Evolutionary conservation across 2,329 filamentous ascomycete genomes (phyloP).

Genomic region (Aspergillus amoenus): DNA sequence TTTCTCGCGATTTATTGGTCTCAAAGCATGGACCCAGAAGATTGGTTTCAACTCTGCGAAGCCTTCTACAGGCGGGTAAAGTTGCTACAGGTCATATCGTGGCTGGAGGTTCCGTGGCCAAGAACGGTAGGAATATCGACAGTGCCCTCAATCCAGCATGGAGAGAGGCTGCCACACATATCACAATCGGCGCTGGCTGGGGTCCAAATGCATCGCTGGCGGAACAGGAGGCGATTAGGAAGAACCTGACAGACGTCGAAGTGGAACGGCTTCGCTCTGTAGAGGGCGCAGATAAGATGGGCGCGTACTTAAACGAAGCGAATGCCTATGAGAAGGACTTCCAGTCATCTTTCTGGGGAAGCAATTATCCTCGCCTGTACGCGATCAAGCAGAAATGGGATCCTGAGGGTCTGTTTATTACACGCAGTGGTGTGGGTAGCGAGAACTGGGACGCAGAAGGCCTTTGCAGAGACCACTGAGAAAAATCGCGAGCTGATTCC

Average conservation of each 20-base stretch:
- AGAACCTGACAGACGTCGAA: slow-evolving; percentile 17
- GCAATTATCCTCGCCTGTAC: slow-evolving; percentile 19
- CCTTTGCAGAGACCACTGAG: slow-evolving; percentile 1
- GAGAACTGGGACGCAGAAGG: slow-evolving; percentile 15
- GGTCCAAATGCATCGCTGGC: slow-evolving; percentile 3
- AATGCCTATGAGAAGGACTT: slow-evolving; percentile 15
- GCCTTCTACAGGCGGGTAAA: slow-evolving; percentile 15
- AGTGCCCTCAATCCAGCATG: slow-evolving; percentile 21
- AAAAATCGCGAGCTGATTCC: not conserved
- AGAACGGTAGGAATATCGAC: slow-evolving; percentile 3
- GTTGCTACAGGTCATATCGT: slow-evolving; percentile 31
- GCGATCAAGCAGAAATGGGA: slow-evolving; percentile 20
- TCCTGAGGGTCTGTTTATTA: slow-evolving; percentile 8
- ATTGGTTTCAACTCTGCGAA: slow-evolving; percentile 40
- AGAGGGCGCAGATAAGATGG: slow-evolving; percentile 22
- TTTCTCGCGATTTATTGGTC: slow-evolving; percentile 31
- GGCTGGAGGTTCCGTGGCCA: slow-evolving; percentile 38
- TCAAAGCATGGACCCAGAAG: slow-evolving; percentile 21
- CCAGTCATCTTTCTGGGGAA: slow-evolving; percentile 22
- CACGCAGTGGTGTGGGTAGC: slow-evolving; percentile 12
- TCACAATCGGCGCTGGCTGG: slow-evolving; percentile 17
- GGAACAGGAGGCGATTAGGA: slow-evolving; percentile 7
- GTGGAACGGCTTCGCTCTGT: slow-evolving; percentile 21
- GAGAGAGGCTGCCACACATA: slow-evolving; percentile 16
- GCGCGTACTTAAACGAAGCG: slow-evolving; percentile 33